These are phyloP conservation scores for Pseudofabraea citricarpa DNA, from an alignment of 2,329 filamentous ascomycete genomes.

Conservation along the genomic window DNA sequence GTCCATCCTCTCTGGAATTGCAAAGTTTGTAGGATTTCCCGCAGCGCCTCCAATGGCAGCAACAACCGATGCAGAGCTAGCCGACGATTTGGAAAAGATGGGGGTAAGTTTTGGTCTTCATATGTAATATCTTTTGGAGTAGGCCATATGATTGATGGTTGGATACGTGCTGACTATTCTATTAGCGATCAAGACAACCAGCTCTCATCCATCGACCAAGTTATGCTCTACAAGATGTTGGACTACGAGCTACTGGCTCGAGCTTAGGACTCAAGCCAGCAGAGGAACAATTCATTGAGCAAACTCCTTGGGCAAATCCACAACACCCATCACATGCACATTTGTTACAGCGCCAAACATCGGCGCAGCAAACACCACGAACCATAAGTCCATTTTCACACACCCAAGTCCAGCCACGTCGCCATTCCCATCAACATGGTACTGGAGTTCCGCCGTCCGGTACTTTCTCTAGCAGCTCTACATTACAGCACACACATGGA, in stretches of 20 bases:
- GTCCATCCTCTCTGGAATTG: constrained; percentile 81
- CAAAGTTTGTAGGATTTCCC: constrained; percentile 94
- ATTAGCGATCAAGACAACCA: constrained; percentile 21
- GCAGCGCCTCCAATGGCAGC: constrained; percentile 81
- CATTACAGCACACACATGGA: constrained; percentile 21
- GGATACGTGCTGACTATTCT: constrained; percentile 12
- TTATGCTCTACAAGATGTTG: constrained; percentile 26
- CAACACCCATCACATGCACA: constrained; percentile 64
- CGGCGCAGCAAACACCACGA: constrained; percentile 31
- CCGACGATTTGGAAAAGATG: constrained; percentile 86
- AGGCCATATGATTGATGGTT: background rate
- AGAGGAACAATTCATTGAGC: constrained; percentile 82
- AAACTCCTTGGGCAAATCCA: constrained; percentile 89
- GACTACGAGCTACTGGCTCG: constrained; percentile 24
- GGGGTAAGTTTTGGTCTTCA: constrained; percentile 55
- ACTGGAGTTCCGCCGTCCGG: constrained; percentile 25
- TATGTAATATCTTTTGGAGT: background rate
- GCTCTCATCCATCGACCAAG: constrained; percentile 15
- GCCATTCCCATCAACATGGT: constrained; percentile 33
- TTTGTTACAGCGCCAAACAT: constrained; percentile 34
- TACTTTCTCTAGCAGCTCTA: constrained; percentile 24
- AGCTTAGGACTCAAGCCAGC: constrained; percentile 48
- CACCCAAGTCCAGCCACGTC: constrained; percentile 26
- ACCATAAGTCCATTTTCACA: constrained; percentile 30
- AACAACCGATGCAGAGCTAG: constrained; percentile 67